Conservation (phyloP, 495 filamentous ascomycete species). For the Penicilliopsis zonata region DNA sequence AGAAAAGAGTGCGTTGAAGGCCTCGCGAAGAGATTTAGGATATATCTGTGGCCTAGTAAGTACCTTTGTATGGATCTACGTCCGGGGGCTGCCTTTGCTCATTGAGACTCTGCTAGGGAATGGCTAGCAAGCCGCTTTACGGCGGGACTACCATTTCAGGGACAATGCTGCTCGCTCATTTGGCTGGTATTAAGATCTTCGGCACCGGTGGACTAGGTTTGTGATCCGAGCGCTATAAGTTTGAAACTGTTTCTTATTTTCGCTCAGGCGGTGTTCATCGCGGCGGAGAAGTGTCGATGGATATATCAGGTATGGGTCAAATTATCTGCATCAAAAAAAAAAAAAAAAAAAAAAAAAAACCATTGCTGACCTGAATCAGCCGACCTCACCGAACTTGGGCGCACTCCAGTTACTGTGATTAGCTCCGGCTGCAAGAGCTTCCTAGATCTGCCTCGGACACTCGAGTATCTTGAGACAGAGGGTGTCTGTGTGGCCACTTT, state of each 20-base stretch:
- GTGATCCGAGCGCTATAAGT: no score
- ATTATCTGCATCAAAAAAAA: not conserved
- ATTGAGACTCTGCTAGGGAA: constrained; percentile 28
- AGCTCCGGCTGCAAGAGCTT: constrained; percentile 93
- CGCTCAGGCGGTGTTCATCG: constrained; percentile 82
- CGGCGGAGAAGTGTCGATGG: constrained; percentile 74
- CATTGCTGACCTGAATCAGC: constrained; percentile 30
- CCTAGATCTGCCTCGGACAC: constrained; percentile 76
- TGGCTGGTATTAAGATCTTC: constrained; percentile 87
- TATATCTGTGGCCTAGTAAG: constrained; percentile 71
- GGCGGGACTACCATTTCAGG: constrained; percentile 89
- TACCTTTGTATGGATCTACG: no score
- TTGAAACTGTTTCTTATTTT: no score
- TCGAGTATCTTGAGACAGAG: constrained; percentile 92
- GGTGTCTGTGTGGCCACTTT: constrained; percentile 83
- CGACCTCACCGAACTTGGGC: constrained; percentile 88
- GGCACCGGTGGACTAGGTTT: constrained; percentile 59
- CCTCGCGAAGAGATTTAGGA: constrained; percentile 75
- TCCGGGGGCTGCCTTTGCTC: no score
- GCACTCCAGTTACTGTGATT: constrained; percentile 79
- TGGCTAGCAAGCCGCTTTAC: constrained; percentile 53
- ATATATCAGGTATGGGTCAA: constrained; percentile 51
- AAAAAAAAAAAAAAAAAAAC: not conserved
- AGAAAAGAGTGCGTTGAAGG: constrained; percentile 55
- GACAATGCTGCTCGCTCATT: constrained; percentile 79